Evolutionary conservation across 2,329 filamentous ascomycete genomes (phyloP).

Genomic region (Calonectria hongkongensis): DNA sequence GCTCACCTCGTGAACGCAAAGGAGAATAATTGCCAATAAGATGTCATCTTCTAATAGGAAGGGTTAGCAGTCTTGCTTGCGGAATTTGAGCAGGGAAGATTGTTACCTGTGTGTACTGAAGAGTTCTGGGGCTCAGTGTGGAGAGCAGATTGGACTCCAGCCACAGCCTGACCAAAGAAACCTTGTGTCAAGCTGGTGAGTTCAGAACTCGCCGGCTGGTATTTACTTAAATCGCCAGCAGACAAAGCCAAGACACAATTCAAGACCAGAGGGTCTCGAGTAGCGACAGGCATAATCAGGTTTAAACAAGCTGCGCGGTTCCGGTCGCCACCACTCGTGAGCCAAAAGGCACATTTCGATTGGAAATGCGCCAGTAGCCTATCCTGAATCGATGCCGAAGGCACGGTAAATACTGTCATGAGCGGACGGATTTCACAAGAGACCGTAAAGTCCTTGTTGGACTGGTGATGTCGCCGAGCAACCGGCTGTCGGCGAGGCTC

Average conservation of each 20-base stretch:
- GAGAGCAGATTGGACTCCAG: not conserved
- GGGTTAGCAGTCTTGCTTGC: not conserved
- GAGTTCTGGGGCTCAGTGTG: not conserved
- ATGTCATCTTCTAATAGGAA: not conserved
- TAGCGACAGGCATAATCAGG: not conserved
- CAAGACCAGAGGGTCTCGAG: not conserved
- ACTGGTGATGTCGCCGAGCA: not conserved
- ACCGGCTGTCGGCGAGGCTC: not conserved
- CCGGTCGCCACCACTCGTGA: no score
- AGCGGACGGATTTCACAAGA: no score
- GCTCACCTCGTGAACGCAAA: not conserved
- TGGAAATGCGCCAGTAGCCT: no score
- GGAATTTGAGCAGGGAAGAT: not conserved
- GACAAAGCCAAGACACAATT: slow-evolving; percentile 7
- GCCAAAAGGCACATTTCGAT: no score
- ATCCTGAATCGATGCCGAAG: no score
- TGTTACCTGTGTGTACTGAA: not conserved
- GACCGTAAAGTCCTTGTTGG: not conserved
- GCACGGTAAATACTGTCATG: no score
- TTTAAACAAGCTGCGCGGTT: not conserved
- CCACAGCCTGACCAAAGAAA: slow-evolving; percentile 3
- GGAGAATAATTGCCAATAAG: not conserved
- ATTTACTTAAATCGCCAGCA: slow-evolving; percentile 11
- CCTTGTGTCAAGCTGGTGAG: slow-evolving; percentile 5
- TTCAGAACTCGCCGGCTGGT: slow-evolving; percentile 7